Base-by-base conservation (phyloP, 352 stramenopile species). In the Peronosclerospora sorghi region DNA sequence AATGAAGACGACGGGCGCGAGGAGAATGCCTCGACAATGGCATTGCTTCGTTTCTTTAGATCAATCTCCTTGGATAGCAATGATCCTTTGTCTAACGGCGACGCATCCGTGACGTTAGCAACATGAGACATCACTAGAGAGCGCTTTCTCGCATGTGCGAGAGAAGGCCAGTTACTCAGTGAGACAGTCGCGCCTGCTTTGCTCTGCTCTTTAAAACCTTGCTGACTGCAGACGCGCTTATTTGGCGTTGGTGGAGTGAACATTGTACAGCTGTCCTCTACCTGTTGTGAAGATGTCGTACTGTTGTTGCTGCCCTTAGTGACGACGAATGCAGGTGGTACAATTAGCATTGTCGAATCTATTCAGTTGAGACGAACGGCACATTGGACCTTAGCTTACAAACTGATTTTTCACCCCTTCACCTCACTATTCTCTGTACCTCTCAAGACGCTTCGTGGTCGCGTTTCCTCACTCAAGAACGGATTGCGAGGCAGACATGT, bases 161-260 rank as follows among this genome's bases (percentile, higher is more conserved):
- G 48, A 30, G 44, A 59, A 39, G 57, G 35, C 44, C 53, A 63
- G 35, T 42, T 56, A 19, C 41, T 41, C 12, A 32, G 29, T 34
- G 48, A 43, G 24, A 38, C 45, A 36, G 50, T 52, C 8, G 53
- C 42, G 17, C 21, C 45, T 9, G 48, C 34, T 38, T 63, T 67
- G 45, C 53, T 67, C 41, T 59, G 57, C 15, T 32, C 47, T 15
- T 60, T 54, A 35, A n/a, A 9, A 34, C 49, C 45, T 20, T 67
- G 54, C 24, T 67, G 54, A 35, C 58, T 63, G 49, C 58, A 67
- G 28, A 67, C 49, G 26, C 58, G 58, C 42, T 67, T 67, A 42
- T 67, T 67, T 8, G 54, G 58, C 35, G 54, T 63, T 32, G 58
- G 45, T 54, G 58, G 45, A 52, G 49, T 61, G 56, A 63, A 54